Conservation (phyloP, 768 basidiomycete species). For the Serpula lacrymans region DNA sequence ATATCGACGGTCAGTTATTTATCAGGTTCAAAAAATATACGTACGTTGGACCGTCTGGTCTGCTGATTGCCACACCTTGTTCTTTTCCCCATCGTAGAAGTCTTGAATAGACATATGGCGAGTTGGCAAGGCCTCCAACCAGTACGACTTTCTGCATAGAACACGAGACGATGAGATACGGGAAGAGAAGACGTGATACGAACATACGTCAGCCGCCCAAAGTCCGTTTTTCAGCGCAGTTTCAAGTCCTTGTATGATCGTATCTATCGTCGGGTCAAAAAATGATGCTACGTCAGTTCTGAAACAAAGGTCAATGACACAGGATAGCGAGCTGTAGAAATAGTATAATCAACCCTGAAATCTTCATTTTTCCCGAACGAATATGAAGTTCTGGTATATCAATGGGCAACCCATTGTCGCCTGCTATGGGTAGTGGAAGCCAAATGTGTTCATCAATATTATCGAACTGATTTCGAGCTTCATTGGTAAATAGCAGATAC, state of each 20-base stretch:
- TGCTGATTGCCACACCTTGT: conserved; percentile 18
- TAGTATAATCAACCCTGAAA: background rate
- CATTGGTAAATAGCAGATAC: too few species aligned
- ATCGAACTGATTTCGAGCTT: too few species aligned
- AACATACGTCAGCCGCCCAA: conserved; percentile 14
- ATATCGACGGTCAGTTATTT: background rate
- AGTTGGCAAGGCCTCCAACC: conserved; percentile 27
- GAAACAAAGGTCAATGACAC: too few species aligned
- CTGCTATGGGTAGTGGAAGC: conserved; percentile 11
- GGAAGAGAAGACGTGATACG: background rate
- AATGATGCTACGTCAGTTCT: conserved; percentile 16
- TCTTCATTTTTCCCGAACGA: conserved; percentile 10
- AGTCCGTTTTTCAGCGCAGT: conserved; percentile 17
- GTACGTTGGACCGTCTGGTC: conserved; percentile 12
- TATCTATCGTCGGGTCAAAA: conserved; percentile 11
- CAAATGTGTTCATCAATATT: too few species aligned
- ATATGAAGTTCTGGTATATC: too few species aligned
- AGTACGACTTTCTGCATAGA: conserved; percentile 23
- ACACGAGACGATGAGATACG: background rate
- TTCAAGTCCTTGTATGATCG: conserved; percentile 14
- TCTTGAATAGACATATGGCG: conserved; percentile 22
- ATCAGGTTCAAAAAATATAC: background rate
- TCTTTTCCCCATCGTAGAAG: conserved; percentile 18
- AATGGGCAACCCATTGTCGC: conserved; percentile 13
- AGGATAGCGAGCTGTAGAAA: too few species aligned